A percentile compares a stretch with the other conserved stretches of the same genome.
Conservation (phyloP, 2,329 filamentous ascomycete genomes). For the Hypocreales sp. region DNA sequence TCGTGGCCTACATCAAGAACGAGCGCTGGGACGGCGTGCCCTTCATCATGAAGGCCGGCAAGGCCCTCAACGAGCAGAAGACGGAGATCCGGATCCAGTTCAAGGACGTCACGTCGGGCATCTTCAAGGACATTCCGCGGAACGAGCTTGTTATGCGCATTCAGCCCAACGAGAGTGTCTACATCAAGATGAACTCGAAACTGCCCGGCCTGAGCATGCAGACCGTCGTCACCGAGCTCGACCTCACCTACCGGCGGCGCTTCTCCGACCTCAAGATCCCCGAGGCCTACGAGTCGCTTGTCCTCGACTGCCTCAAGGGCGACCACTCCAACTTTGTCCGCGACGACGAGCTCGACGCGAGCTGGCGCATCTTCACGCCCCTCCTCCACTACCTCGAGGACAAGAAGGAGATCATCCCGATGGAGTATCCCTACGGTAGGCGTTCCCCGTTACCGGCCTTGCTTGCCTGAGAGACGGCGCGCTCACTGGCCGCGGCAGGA, state of each 20-base stretch:
- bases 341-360: slow-evolving; percentile 91
- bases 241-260: slow-evolving; percentile 91
- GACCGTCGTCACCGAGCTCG: slow-evolving; percentile 95
- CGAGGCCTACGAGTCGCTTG: slow-evolving; percentile 95
- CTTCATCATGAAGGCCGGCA: slow-evolving; percentile 98
- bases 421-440: slow-evolving; percentile 98
- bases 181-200: slow-evolving; percentile 99
- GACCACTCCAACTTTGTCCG: slow-evolving; percentile 99
- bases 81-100: slow-evolving; percentile 98
- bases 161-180: slow-evolving; percentile 97
- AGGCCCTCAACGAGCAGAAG: slow-evolving; percentile 98
- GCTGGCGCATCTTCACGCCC: slow-evolving; percentile 97
- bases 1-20: slow-evolving; percentile 98
- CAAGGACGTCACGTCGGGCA: slow-evolving; percentile 97
- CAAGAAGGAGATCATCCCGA: slow-evolving; percentile 98
- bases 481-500: no score
- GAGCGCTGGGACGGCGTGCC: slow-evolving; percentile 98
- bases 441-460: no score
- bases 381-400: slow-evolving; percentile 96
- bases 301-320: slow-evolving; percentile 93
- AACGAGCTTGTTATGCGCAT: slow-evolving; percentile 99
- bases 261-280: slow-evolving; percentile 99
- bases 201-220: slow-evolving; percentile 97
- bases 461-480: no score
- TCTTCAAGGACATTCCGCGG: slow-evolving; percentile 98